Percentiles rank a stretch among this genome's conserved stretches.
Evolutionary conservation across 1,284 basidiomycete genomes (phyloP).

Genomic region (Pseudozyma thailandica): DNA sequence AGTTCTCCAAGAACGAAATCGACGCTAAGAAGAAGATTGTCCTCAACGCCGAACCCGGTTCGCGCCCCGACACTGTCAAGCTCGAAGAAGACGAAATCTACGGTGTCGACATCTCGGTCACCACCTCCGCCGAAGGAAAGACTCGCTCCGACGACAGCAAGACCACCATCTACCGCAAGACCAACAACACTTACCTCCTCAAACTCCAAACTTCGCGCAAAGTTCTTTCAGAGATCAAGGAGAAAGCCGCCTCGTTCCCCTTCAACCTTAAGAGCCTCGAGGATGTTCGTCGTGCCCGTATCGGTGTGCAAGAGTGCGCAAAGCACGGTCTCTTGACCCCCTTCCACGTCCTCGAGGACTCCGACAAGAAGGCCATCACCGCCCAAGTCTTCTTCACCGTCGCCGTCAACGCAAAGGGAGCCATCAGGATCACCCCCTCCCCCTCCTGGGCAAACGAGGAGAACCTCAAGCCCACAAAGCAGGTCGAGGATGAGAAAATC

Average conservation of each 20-base stretch:
- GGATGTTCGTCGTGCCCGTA: conserved; percentile 91
- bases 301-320: conserved; percentile 95
- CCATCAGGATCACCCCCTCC: conserved; percentile 83
- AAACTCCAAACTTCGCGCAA: conserved; percentile 97
- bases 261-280: conserved; percentile 94
- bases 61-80: conserved; percentile 61
- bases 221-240: conserved; percentile 94
- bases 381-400: conserved; percentile 96
- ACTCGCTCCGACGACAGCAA: conserved; percentile 86
- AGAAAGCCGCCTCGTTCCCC: conserved; percentile 96
- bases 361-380: conserved; percentile 57
- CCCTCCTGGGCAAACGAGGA: conserved; percentile 94
- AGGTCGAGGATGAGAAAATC: conserved; percentile 58
- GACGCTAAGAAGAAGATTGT: conserved; percentile 63
- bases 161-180: conserved; percentile 93
- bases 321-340: conserved; percentile 90
- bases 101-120: conserved; percentile 89
- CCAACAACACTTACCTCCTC: conserved; percentile 86
- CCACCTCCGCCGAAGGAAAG: conserved; percentile 63
- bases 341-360: conserved; percentile 76
- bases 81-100: conserved; percentile 89
- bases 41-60: conserved; percentile 55
- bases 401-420: conserved; percentile 79
- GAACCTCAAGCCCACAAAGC: conserved; percentile 80
- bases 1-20: conserved; percentile 95